Evolutionary conservation across 1,284 basidiomycete genomes (phyloP), one percentile per base, ranked within the genome.

Genomic region (Cystobasidium slooffiae): DNA sequence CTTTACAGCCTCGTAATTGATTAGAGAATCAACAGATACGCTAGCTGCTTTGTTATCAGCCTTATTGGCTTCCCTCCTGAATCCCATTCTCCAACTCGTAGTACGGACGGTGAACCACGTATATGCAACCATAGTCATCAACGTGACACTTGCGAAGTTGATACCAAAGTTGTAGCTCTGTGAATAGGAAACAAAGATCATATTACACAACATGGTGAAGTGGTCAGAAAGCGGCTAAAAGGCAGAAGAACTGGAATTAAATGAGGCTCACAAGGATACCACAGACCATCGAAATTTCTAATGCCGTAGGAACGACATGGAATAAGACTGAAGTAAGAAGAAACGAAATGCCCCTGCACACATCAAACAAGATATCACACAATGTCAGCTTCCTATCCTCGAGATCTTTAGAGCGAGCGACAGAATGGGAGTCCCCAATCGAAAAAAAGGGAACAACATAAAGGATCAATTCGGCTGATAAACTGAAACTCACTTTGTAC

Each of bases 1-100:
- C 87, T 99, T 99, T 79, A 99, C 96, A 14, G 96, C 96, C 82
- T 99, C 96, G 80, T 93, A 99, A 81, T 99, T 99, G 82, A 99
- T 94, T 68, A 99, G 84, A 0, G 94, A 93, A 81, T 99, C 97
- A 10, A 98, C 93, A 1, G 93, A 93, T 0, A 91, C 88, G 0
- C 93, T 93, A 0, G 97, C 97, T 12, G 94, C 95, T 80, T 91
- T 91, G 83, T 99, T 98, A 80, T 99, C 96, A 0, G 97, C 97
- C 62, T 91, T 88, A 83, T 99, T 99, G 0, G 96, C 96, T 78
- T 97, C 88, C 68, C 94, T 89, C 20, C 97, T 91, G 85, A 98
- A 99, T 70, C 88, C 88, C 0, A 94, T 98, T 76, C 95, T 85
- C 97, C 97, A 99, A 3, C 93, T 89, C 0, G 96, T 99, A 3